Base-by-base conservation (phyloP, 768 basidiomycete species). In the Auricularia sp. region DNA sequence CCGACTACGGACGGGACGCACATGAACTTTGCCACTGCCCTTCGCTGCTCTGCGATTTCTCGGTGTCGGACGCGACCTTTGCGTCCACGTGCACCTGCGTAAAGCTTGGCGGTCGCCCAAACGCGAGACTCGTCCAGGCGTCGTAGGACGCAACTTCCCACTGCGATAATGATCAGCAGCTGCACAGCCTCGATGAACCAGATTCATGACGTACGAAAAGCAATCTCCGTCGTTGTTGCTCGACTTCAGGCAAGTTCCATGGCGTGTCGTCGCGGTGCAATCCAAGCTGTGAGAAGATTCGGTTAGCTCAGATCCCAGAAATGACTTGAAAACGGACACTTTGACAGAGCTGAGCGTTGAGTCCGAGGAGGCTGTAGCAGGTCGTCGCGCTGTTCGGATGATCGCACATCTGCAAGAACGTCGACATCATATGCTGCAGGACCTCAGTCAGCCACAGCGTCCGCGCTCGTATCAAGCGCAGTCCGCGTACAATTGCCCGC, bases 51-150 rank as follows among this genome's bases (percentile, higher is more conserved):
- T 78, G 72, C 11, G 73, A 65, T 64, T 85, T 82, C 34, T 77
- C 79, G 1, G 74, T 33, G 68, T 79, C 79, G 69, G 80, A 76
- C 0, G 87, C 86, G 74, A 87, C 74, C 68, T 83, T 85, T 72
- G 83, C 84, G 64, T 88, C 87, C 53, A 87, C 77, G 72, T 88
- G 87, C 0, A 85, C 79, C 43, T 83, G 70, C n/a, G 84, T 80
- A 67, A 88, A 86, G 2, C 86, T 85, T 34, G 86, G 84, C 3
- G 87, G 87, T 29, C 87, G 81, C 18, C 86, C 85, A 70, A 86
- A 87, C 2, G 87, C 87, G 70, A 84, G 77, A 67, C 16, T 14
- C 6, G 56, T 33, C 29, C 23, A 59, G 3, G 12, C 11, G 29
- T 59, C 56, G 56, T n/a, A 59, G 11, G 56, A 33, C 23, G 29